Conservation (phyloP, 2,329 filamentous ascomycete genomes). For the Phaeosphaeriaceae sp. region DNA sequence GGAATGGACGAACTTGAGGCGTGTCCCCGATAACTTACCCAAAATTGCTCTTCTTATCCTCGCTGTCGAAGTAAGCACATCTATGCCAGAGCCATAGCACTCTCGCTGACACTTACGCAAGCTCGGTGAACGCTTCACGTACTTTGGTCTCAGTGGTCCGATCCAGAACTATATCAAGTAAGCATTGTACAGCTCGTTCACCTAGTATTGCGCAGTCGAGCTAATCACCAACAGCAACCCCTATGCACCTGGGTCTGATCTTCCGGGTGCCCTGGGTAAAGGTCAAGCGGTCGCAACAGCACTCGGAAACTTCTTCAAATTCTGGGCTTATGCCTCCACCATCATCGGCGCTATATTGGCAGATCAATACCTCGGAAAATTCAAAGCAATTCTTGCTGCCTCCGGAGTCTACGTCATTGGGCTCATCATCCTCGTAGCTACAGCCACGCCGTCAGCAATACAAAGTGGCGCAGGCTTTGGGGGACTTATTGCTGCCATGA, state of each 20-base stretch:
- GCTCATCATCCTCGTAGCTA: conserved; percentile 13
- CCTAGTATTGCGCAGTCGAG: too few species aligned
- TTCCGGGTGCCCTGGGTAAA: conserved; percentile 9
- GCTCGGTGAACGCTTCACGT: conserved; percentile 21
- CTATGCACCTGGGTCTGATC: conserved; percentile 9
- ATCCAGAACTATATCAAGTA: conserved; percentile 26
- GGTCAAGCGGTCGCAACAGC: conserved; percentile 15
- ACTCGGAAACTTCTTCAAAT: conserved; percentile 11
- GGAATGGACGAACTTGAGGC: conserved; percentile 10
- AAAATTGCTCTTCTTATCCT: conserved; percentile 17
- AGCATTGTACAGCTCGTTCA: conserved; percentile 42
- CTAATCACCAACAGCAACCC: conserved; percentile 4
- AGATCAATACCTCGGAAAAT: conserved; percentile 18
- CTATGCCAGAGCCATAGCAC: background rate
- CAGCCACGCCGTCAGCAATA: conserved; percentile 8
- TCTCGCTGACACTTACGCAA: background rate
- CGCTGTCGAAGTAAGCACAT: conserved; percentile 11
- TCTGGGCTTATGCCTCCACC: conserved; percentile 11
- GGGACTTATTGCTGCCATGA: conserved; percentile 11
- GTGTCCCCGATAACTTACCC: conserved; percentile 13
- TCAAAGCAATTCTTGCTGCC: conserved; percentile 9
- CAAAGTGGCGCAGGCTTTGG: conserved; percentile 9
- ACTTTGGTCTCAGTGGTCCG: conserved; percentile 16
- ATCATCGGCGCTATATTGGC: conserved; percentile 17
- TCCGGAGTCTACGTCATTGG: conserved; percentile 13